A percentile compares a stretch with the other conserved stretches of the same genome.
These are phyloP conservation scores for Trichoderma aggressivum DNA, from an alignment of 2,329 filamentous ascomycete genomes.

Conservation along the genomic window DNA sequence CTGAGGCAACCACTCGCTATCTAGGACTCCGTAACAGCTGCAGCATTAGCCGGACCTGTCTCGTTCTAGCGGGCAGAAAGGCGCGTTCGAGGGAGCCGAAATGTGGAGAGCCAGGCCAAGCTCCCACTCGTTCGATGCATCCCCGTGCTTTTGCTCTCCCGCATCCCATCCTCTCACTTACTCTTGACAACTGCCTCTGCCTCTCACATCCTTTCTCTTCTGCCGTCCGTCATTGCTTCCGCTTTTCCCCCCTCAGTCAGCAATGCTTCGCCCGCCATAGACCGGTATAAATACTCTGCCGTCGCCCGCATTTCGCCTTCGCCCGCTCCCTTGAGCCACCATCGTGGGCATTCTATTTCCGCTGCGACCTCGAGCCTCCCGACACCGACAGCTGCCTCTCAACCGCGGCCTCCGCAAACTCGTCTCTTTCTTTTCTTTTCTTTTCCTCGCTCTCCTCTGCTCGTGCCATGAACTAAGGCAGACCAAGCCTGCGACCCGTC, in stretches of 20 bases:
- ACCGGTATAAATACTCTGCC: background rate
- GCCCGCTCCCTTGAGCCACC: background rate
- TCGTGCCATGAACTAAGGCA: conserved; percentile 36
- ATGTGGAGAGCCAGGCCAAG: background rate
- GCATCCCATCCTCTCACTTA: background rate
- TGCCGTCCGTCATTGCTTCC: background rate
- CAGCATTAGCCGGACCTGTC: background rate
- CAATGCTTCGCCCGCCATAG: conserved; percentile 16
- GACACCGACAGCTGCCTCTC: background rate
- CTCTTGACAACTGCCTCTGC: background rate
- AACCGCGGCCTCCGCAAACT: background rate
- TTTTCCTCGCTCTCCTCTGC: conserved; percentile 15
- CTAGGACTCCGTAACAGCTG: background rate
- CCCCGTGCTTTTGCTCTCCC: background rate
- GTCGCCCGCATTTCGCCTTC: background rate
- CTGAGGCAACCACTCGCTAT: background rate
- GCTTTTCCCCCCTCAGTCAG: background rate
- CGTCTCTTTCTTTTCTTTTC: background rate
- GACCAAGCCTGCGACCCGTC: conserved; percentile 34
- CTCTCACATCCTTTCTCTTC: background rate
- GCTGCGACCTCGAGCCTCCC: background rate
- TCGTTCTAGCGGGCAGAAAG: conserved; percentile 4
- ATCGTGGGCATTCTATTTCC: background rate
- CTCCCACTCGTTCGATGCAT: background rate
- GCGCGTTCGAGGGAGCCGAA: conserved; percentile 14